phyloP scores from a whole-genome alignment of 805 yeast species.

The Dipodascopsis tothii region DNA sequence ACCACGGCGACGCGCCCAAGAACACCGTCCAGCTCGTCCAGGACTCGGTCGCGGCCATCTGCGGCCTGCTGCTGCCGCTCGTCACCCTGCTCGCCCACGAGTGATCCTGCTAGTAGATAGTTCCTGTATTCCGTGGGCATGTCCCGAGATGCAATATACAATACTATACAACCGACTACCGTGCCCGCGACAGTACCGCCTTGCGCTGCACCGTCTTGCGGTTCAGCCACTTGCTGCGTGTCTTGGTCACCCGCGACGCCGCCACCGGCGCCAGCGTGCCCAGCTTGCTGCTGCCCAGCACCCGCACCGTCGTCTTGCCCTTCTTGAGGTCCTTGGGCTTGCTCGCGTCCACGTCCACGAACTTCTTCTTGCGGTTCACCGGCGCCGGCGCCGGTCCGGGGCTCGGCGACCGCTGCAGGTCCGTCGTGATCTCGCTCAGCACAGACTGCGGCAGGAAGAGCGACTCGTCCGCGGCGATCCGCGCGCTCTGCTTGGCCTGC shows the following conservation, averaged over 20 bases:
- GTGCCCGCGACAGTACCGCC: no score
- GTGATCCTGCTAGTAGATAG: no score
- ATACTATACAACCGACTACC: no score
- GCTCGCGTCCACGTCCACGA: conserved; percentile 4
- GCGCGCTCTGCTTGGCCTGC: conserved; percentile 1
- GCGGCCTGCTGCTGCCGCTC: conserved; percentile 31
- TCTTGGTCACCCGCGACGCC: conserved; percentile 1
- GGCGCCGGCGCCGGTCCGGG: neutral
- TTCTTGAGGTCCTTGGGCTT: conserved; percentile 2
- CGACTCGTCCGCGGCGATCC: neutral
- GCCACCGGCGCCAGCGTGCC: conserved; percentile 15
- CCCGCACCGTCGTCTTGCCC: conserved; percentile 3
- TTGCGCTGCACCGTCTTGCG: conserved; percentile 21
- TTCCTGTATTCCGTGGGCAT: no score
- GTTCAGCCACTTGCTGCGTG: conserved; percentile 15
- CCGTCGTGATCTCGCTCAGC: conserved; percentile 14
- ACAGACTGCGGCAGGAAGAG: conserved; percentile 11
- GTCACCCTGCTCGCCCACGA: conserved; percentile 31
- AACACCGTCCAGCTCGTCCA: neutral
- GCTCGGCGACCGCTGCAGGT: neutral
- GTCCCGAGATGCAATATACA: no score
- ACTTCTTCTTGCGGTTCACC: conserved; percentile 6
- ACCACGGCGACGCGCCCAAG: neutral
- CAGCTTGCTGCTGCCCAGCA: neutral
- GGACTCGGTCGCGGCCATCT: conserved; percentile 25